phyloP scores from a whole-genome alignment of 1,284 basidiomycete genomes.

The Tilletia walkeri region DNA sequence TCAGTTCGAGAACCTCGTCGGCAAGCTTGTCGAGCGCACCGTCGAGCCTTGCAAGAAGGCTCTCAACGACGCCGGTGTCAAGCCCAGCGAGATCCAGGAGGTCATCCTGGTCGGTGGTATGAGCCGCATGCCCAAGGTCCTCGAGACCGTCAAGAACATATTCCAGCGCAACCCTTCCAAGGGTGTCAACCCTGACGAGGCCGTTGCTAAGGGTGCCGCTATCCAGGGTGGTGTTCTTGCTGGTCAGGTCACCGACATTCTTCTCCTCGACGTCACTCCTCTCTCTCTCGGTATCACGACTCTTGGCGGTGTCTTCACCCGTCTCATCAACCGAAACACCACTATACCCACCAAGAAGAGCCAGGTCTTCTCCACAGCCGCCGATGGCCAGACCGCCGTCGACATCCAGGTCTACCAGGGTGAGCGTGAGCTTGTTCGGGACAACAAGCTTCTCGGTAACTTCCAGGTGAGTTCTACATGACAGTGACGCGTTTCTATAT shows the following conservation, averaged over 20 bases:
- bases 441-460: slow-evolving; percentile 99
- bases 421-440: slow-evolving; percentile 92
- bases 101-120: slow-evolving; percentile 98
- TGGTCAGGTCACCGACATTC: slow-evolving; percentile 92
- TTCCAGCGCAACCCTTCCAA: slow-evolving; percentile 95
- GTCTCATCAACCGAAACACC: slow-evolving; percentile 78
- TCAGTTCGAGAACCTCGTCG: slow-evolving; percentile 84
- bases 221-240: slow-evolving; percentile 94
- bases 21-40: slow-evolving; percentile 79
- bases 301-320: slow-evolving; percentile 96
- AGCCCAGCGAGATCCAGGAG: slow-evolving; percentile 87
- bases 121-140: slow-evolving; percentile 94
- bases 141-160: slow-evolving; percentile 84
- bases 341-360: slow-evolving; percentile 99
- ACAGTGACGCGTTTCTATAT: slow-evolving; percentile 2
- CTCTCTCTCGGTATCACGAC: slow-evolving; percentile 94
- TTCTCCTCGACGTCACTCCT: slow-evolving; percentile 93
- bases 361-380: slow-evolving; percentile 96
- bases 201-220: slow-evolving; percentile 86
- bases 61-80: slow-evolving; percentile 82
- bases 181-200: slow-evolving; percentile 96
- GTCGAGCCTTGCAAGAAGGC: slow-evolving; percentile 98
- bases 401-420: slow-evolving; percentile 90
- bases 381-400: slow-evolving; percentile 72
- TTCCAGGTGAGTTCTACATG: slow-evolving; percentile 66